These are phyloP conservation scores for Podaxis sp. DNA, from an alignment of 768 basidiomycete species.

Conservation along the genomic window DNA sequence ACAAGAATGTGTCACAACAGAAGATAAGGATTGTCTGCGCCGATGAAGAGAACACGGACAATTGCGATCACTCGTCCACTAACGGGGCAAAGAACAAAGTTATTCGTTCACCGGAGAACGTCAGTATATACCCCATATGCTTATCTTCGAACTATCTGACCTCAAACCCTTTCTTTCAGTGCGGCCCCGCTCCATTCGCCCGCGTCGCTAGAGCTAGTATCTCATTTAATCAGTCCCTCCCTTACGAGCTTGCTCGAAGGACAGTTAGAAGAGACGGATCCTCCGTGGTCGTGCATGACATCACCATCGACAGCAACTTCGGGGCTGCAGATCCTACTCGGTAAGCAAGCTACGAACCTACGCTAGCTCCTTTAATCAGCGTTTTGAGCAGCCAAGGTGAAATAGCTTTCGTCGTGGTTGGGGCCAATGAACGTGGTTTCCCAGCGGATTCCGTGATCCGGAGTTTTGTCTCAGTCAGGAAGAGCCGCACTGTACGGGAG, in stretches of 20 bases:
- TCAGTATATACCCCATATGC: conserved; percentile 16
- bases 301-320: conserved; percentile 22
- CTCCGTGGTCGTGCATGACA: conserved; percentile 18
- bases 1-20: conserved; percentile 27
- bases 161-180: conserved; percentile 13
- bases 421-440: conserved; percentile 14
- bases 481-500: neutral
- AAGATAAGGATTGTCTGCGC: conserved; percentile 36
- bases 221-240: conserved; percentile 21
- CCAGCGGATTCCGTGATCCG: neutral
- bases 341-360: neutral
- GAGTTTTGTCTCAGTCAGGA: neutral
- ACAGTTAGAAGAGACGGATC: conserved; percentile 16
- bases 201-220: conserved; percentile 21
- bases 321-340: conserved; percentile 14
- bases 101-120: conserved; percentile 35
- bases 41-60: conserved; percentile 20
- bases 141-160: neutral
- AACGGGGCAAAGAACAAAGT: conserved; percentile 33
- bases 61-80: conserved; percentile 22
- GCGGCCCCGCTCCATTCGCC: conserved; percentile 22
- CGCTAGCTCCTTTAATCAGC: neutral
- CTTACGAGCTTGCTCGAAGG: conserved; percentile 12
- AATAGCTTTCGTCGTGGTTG: conserved; percentile 13
- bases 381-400: conserved; percentile 2